Base-by-base conservation (phyloP, 116 monocot species). In the Posidonia oceanica region DNA sequence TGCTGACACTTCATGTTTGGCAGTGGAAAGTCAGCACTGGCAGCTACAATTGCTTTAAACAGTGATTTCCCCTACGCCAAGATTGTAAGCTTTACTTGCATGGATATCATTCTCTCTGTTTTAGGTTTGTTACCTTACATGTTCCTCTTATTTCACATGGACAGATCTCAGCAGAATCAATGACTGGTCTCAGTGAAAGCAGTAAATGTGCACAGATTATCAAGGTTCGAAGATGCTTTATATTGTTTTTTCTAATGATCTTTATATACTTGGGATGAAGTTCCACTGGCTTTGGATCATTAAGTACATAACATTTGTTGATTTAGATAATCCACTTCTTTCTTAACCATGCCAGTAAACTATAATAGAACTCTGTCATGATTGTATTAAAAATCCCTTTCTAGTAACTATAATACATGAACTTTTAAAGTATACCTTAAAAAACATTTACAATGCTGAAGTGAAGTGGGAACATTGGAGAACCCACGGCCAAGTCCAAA, bases 61-160 rank as follows among this genome's bases (percentile, higher is more conserved):
- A 98, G 98, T 78, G 90, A 98, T 59, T 98, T 98, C 68, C 82
- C 98, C 17, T 98, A 84, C 65, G 98, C 90, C 51, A 98, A 98
- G 75, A 98, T 98, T 69, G 93, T 98, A 89, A 87, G 75, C 22
- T 72, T 67, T 48, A 69, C 77, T 42, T 20, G 2, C 40, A 59
- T 40, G 22, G 39, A 61, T 23, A 39, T 44, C 65, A 38, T 74
- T n/a, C 56, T n/a, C 70, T 48, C 38, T 23, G 71, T 53, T 54
- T 52, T 22, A 3, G 20, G 21, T 36, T 23, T 53, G 20, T 56
- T 16, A 20, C 67, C 54, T 62, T 15, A 63, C 10, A 61, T 52
- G 29, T 71, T 64, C 75, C 52, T 76, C 57, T 41, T 70, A 62
- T 41, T 71, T 44, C 5, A 22, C 52, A 61, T 38, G 42, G n/a